Percentiles rank a stretch among this genome's conserved stretches.
These are phyloP conservation scores for Lanzia echinophila DNA, from an alignment of 2,329 filamentous ascomycete genomes.

Conservation along the genomic window DNA sequence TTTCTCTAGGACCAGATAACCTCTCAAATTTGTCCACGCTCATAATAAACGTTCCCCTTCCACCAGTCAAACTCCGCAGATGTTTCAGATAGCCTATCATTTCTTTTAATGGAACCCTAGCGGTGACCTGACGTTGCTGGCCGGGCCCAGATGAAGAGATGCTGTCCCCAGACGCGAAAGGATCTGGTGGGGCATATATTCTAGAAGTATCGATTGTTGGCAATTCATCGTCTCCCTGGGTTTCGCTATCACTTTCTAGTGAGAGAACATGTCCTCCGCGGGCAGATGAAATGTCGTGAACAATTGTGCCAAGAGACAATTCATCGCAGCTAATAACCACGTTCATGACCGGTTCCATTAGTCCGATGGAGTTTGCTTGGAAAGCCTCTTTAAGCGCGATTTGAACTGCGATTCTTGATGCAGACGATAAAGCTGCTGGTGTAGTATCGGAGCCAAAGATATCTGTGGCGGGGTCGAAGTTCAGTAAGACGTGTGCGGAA, in stretches of 20 bases:
- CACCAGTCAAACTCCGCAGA: conserved; percentile 79
- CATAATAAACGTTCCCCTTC: conserved; percentile 74
- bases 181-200: conserved; percentile 85
- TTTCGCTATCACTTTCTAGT: conserved; percentile 40
- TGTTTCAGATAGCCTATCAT: conserved; percentile 95
- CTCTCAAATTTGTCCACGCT: conserved; percentile 64
- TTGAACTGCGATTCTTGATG: conserved; percentile 60
- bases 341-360: conserved; percentile 93
- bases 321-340: conserved; percentile 84
- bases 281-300: conserved; percentile 71
- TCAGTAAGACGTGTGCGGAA: conserved; percentile 63
- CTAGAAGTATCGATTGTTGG: conserved; percentile 58
- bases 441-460: conserved; percentile 62
- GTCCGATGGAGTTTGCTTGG: conserved; percentile 46
- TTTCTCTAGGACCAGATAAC: conserved; percentile 51
- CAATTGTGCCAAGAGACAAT: conserved; percentile 68
- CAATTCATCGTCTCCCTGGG: conserved; percentile 6
- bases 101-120: conserved; percentile 86
- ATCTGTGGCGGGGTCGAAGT: conserved; percentile 58
- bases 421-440: conserved; percentile 61
- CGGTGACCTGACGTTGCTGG: conserved; percentile 62
- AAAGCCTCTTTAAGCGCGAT: conserved; percentile 59
- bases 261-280: conserved; percentile 70
- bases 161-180: conserved; percentile 54
- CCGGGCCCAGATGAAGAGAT: conserved; percentile 40